Evolutionary conservation across 2,329 filamentous ascomycete genomes (phyloP).

Genomic region (Stachybotrys chartarum): DNA sequence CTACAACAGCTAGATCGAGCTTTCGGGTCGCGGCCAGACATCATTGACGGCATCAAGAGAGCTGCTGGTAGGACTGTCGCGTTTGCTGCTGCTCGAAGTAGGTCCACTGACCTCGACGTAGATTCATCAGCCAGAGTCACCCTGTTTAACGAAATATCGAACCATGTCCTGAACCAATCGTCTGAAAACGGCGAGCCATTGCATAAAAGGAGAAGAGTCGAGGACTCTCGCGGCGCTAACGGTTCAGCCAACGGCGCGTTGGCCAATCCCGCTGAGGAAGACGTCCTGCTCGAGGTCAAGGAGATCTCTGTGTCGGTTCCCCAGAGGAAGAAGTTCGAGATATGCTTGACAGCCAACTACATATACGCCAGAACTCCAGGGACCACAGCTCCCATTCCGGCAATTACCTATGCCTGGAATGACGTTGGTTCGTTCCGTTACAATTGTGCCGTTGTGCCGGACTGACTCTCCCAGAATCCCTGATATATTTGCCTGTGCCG

Average conservation of each 20-base stretch:
- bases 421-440: constrained; percentile 46
- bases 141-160: constrained; percentile 51
- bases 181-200: constrained; percentile 35
- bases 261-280: constrained; percentile 38
- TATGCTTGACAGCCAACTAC: constrained; percentile 54
- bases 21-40: constrained; percentile 50
- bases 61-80: constrained; percentile 38
- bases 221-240: constrained; percentile 19
- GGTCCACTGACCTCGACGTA: constrained; percentile 13
- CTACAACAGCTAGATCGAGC: constrained; percentile 40
- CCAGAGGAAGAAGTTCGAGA: constrained; percentile 60
- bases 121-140: constrained; percentile 42
- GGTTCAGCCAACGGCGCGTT: constrained; percentile 12
- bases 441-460: constrained; percentile 1
- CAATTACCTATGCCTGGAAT: constrained; percentile 52
- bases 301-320: constrained; percentile 62
- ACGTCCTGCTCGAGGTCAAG: constrained; percentile 52
- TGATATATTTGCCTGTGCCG: constrained; percentile 57
- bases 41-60: constrained; percentile 44
- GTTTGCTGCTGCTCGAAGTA: neutral
- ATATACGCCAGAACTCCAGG: constrained; percentile 50
- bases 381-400: constrained; percentile 42
- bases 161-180: constrained; percentile 40
- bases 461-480: constrained; percentile 38
- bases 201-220: constrained; percentile 46